Evolutionary conservation across 768 basidiomycete genomes (phyloP), one percentile per base, ranked within the genome.

Genomic region (Macrocybe gigantea): DNA sequence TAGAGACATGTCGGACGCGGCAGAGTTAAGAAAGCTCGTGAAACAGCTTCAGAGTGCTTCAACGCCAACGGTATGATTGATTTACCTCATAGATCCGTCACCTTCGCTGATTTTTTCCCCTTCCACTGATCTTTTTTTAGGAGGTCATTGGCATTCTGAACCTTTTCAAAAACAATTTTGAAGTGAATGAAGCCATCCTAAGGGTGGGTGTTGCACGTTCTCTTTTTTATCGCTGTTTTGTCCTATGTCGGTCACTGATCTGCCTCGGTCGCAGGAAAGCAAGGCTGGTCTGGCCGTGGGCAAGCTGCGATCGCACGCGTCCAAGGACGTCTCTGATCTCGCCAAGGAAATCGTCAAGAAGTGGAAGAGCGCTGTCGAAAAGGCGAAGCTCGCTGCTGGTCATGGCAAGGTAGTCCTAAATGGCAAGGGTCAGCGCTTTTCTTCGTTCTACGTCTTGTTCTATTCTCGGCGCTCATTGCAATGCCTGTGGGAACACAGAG

Each of bases 271-370:
- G 22, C 57, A 94, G 93, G 92, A 94, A 67, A 93, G 90, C 64
- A 93, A 88, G 65, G 87, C 85, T 3, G 93, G 93, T 42, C 69
- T 95, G n/a, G 88, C 91, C 0, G 91, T 96, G 2, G 91, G 92
- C 45, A 94, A 94, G 69, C 76, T 94, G 12, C 80, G 93, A 41
- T 73, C 76, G 31, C 85, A 93, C 64, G 69, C 77, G 1, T 70
- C 77, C 9, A 88, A 85, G 58, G 76, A 82, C 8, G 82, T 96
- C 7, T 64, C 89, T 6, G 87, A 90, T 54, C 70, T 88, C 5
- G 90, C 93, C 12, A 95, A 94, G 64, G 91, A 92, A 54, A 72
- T 94, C 39, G 93, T 96, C 42, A 89, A 83, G 66, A 87, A 85
- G 59, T 96, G 93, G 93, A 94, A 94, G 67, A 77, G 70, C 31